phyloP scores from a whole-genome alignment of 75 land plant species.

The Picea sitchensis region DNA sequence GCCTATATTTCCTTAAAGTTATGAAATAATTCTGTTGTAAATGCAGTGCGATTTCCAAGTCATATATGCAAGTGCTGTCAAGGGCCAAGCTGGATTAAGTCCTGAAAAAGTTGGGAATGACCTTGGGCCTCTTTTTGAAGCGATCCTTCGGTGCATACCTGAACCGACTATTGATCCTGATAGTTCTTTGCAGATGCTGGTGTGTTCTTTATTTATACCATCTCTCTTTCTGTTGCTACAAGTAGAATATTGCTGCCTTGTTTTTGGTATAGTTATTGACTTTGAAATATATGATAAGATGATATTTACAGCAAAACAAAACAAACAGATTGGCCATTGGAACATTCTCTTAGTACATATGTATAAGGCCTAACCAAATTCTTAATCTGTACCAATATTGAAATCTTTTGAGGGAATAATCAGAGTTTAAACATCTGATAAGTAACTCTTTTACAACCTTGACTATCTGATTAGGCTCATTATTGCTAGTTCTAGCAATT shows the following conservation, averaged over 20 bases:
- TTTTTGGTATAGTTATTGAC: neutral
- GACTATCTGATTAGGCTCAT: neutral
- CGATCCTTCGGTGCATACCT: constrained; percentile 88
- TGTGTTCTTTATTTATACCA: constrained; percentile 26
- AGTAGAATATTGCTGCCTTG: neutral
- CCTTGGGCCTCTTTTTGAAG: constrained; percentile 95
- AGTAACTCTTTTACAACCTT: too few relatives aligned
- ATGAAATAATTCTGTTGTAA: neutral
- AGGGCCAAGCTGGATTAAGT: constrained; percentile 81
- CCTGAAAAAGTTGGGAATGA: constrained; percentile 87
- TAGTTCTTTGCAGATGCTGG: constrained; percentile 95
- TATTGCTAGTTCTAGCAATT: neutral
- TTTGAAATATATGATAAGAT: neutral
- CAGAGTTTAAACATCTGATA: too few relatives aligned
- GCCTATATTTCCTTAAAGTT: neutral
- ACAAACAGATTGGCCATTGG: neutral
- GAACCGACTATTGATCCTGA: constrained; percentile 84
- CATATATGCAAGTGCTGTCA: constrained; percentile 93
- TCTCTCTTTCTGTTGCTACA: neutral
- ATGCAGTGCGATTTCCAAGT: constrained; percentile 99
- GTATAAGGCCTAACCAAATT: neutral
- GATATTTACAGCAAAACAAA: neutral
- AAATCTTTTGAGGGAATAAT: neutral
- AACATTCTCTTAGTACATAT: neutral
- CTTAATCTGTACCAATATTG: neutral